Percentiles rank a stretch among this genome's conserved stretches.
These are phyloP conservation scores for Thalassiosira delicatula DNA, from an alignment of 352 stramenopile species.

Conservation along the genomic window DNA sequence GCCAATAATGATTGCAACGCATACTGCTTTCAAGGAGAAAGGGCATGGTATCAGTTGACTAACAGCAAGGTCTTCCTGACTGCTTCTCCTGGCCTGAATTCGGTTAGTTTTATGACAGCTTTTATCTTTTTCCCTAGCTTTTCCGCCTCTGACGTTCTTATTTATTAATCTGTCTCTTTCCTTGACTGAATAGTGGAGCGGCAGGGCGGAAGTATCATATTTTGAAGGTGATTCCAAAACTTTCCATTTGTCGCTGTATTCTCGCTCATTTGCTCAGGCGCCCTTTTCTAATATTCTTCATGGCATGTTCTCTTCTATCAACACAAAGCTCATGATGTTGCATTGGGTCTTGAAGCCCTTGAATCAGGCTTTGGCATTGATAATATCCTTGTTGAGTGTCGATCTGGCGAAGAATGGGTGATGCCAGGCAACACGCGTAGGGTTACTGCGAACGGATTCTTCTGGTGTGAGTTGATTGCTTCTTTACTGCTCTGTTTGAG, in stretches of 20 bases:
- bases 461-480: conserved; percentile 44
- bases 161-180: too few species aligned
- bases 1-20: not conserved
- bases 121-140: too few species aligned
- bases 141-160: too few species aligned
- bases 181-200: conserved; percentile 24
- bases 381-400: conserved; percentile 54
- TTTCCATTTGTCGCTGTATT: too few species aligned
- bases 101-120: not conserved
- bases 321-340: conserved; percentile 42
- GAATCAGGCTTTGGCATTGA: conserved; percentile 53
- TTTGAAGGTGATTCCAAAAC: too few species aligned
- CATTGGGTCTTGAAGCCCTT: conserved; percentile 46
- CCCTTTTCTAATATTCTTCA: too few species aligned
- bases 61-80: conserved; percentile 54
- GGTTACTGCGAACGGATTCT: conserved; percentile 41
- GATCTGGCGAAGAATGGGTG: conserved; percentile 37
- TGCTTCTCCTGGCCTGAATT: conserved; percentile 44
- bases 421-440: conserved; percentile 15
- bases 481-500: not conserved
- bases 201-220: conserved; percentile 35
- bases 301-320: too few species aligned
- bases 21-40: conserved; percentile 19
- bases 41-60: conserved; percentile 31
- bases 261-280: too few species aligned